Percentiles rank a stretch among this genome's conserved stretches.
Conservation (phyloP, 1,139 yeast species). For the Kodamaea sp. region DNA sequence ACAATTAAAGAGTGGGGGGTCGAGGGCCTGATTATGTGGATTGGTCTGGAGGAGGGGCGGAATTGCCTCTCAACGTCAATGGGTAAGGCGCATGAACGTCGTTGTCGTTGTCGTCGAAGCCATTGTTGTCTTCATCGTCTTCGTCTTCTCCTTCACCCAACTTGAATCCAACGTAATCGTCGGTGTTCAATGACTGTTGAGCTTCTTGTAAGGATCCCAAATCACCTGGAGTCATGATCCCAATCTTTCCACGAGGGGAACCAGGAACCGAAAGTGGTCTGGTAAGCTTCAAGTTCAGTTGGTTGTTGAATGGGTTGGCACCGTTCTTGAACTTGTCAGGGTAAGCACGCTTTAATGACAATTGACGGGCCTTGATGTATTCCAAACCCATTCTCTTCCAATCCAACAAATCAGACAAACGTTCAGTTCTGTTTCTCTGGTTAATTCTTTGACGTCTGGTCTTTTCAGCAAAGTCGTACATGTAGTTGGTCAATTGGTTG, state of each 20-base stretch:
- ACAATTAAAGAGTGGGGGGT: too few relatives aligned
- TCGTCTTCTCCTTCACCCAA: conserved; percentile 55
- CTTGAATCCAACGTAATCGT: conserved; percentile 79
- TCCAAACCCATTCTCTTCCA: conserved; percentile 99
- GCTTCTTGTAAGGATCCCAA: conserved; percentile 95
- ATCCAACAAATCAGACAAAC: conserved; percentile 88
- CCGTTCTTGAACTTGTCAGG: conserved; percentile 76
- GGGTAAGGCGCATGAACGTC: conserved; percentile 34
- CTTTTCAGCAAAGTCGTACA: conserved; percentile 86
- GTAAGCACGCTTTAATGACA: conserved; percentile 90
- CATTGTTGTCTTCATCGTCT: conserved; percentile 46
- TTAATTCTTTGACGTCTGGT: conserved; percentile 96
- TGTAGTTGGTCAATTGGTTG: conserved; percentile 83
- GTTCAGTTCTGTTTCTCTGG: conserved; percentile 95
- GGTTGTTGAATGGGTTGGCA: conserved; percentile 60
- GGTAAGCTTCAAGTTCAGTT: conserved; percentile 67
- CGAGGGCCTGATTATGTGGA: neutral
- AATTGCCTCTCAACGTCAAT: conserved; percentile 47
- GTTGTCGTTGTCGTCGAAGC: conserved; percentile 46
- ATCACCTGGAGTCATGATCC: conserved; percentile 95
- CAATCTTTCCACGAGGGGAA: conserved; percentile 69
- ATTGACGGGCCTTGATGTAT: conserved; percentile 90
- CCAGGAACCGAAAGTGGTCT: conserved; percentile 96
- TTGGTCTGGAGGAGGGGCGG: conserved; percentile 38
- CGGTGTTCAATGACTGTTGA: conserved; percentile 68